Evolutionary conservation across 2,329 filamentous ascomycete genomes (phyloP), one percentile per base, ranked within the genome.

Genomic region (Ophiostoma ips): DNA sequence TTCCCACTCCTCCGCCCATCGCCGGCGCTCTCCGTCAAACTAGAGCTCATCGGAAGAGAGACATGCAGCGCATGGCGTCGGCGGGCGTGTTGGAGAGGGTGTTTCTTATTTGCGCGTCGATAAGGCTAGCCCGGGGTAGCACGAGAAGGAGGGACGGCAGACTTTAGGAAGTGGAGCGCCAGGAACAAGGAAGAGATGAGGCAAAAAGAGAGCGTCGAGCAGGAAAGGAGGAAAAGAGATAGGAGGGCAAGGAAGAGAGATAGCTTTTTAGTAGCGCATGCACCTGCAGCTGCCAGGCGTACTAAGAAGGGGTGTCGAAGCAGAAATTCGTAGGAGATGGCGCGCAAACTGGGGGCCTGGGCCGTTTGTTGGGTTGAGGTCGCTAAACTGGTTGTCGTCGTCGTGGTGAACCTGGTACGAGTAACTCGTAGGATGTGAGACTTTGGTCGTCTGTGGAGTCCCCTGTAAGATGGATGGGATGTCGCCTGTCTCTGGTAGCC

Each of bases 21-120:
- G 30, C 52, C 53, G 33, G 48, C 51, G 35, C 50, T 56, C 53
- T 55, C 56, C 53, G 53, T 53, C 53, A 52, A 40, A 52, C 55
- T 56, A 49, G 52, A 54, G 56, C 52, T 57, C 55, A 57, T 57
- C 46, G 50, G 47, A 45, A 56, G 13, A 44, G 47, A 15, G 44
- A 24, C 50, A 50, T 51, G 38, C 51, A 55, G 45, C 48, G 53
- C 56, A 57, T 57, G 50, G 51, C 53, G 52, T 55, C 54, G 40
- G 40, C 21, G 24, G 40, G 24, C 24, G 40, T 43, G 37, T 43
- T 50, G 50, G 24, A 36, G 33, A 38, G 24, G 48, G 19, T 24
- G 35, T 40, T 43, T 28, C 24, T 28, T 28, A 28, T 28, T 28
- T 28, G n/a, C 24, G 38, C 38, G 24, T n/a, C 13, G 13, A 12